Evolutionary conservation across 306 rosid genomes (phyloP).

Genomic region (Aeschynomene evenia): DNA sequence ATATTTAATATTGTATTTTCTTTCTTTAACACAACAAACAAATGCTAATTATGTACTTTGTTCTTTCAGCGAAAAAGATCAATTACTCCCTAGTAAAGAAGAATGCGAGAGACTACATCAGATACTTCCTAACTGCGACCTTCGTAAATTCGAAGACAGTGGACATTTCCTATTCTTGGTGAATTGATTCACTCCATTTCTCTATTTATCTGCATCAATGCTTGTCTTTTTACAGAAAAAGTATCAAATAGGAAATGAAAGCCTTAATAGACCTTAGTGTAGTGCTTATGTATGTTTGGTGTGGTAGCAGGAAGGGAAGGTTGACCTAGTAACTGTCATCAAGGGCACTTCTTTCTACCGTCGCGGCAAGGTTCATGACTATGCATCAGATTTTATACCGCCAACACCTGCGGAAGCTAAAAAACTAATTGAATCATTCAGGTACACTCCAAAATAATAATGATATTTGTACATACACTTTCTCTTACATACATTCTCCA

Average conservation of each 20-base stretch:
- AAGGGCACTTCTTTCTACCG: conserved; percentile 71
- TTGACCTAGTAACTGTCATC: conserved; percentile 67
- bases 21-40: no score
- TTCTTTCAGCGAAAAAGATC: conserved; percentile 66
- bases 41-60: no score
- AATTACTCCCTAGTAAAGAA: conserved; percentile 61
- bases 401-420: conserved; percentile 58
- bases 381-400: conserved; percentile 65
- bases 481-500: no score
- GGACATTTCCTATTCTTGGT: conserved; percentile 90
- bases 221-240: not conserved
- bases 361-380: conserved; percentile 60
- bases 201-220: not conserved
- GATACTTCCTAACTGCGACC: conserved; percentile 49
- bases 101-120: conserved; percentile 60
- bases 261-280: conserved; percentile 7
- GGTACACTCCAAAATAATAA: conserved; percentile 38
- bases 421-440: conserved; percentile 38
- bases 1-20: no score
- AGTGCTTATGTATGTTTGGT: not conserved
- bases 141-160: conserved; percentile 57
- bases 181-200: conserved; percentile 33
- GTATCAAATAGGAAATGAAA: conserved; percentile 8
- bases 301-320: conserved; percentile 63
- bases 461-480: no score